A percentile compares a stretch with the other conserved stretches of the same genome.
Evolutionary conservation across 1,284 basidiomycete genomes (phyloP).

Genomic region (Rhodotorula sp.): DNA sequence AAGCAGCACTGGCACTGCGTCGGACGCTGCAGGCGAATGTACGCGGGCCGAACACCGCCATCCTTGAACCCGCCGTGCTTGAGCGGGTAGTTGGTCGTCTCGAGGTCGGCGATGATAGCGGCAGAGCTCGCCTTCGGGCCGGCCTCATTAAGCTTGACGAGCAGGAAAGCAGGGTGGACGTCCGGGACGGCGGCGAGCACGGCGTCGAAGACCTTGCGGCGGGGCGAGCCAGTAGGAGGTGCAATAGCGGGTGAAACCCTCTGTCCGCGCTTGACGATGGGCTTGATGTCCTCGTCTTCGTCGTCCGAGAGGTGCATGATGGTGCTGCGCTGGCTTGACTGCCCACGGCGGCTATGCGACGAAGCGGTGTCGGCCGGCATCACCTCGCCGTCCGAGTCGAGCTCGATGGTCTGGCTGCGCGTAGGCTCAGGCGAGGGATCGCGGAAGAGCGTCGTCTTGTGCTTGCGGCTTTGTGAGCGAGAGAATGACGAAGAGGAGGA

Average conservation of each 20-base stretch:
- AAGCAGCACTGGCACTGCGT: slow-evolving; percentile 46
- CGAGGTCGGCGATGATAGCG: not conserved
- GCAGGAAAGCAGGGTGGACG: not conserved
- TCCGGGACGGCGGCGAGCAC: not conserved
- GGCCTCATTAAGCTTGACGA: not conserved
- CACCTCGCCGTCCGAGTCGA: not conserved
- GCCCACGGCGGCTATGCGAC: too few relatives aligned
- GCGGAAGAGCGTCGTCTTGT: too few relatives aligned
- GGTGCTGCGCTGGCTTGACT: too few relatives aligned
- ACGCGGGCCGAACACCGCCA: not conserved
- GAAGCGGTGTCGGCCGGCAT: too few relatives aligned
- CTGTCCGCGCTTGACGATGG: too few relatives aligned
- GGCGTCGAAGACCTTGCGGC: not conserved
- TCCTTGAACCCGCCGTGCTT: not conserved
- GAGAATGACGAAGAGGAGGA: too few relatives aligned
- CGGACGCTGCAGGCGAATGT: not conserved
- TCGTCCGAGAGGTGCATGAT: too few relatives aligned
- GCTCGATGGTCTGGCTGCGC: not conserved
- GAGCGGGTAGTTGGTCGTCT: not conserved
- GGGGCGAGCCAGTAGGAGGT: not conserved
- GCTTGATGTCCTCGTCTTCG: too few relatives aligned
- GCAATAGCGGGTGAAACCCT: not conserved
- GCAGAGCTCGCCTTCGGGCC: not conserved
- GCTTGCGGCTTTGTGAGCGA: too few relatives aligned
- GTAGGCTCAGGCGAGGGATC: too few relatives aligned